Evolutionary conservation across 352 stramenopile species (phyloP), one percentile per base, ranked within the genome.

Genomic region (Thalassiosira hispida): DNA sequence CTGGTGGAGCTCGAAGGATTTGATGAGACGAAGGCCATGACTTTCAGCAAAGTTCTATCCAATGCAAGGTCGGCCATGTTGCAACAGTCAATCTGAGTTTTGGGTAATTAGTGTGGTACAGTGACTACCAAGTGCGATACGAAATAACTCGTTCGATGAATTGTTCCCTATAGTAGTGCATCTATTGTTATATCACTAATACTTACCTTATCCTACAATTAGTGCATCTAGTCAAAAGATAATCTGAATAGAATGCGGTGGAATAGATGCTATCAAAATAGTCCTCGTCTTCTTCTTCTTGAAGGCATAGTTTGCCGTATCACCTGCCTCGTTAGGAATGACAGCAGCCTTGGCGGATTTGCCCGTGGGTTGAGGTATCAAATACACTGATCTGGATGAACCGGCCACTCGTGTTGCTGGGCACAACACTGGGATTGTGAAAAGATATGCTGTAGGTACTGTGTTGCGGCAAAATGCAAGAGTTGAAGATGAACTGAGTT

Each of bases 361-460:
- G 42, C 77, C 74, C 52, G 81, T 80, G 16, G 68, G 8, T 73
- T 20, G 75, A 77, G 40, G 81, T 88, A 16, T 85, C 64, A 72
- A 94, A 94, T 35, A 83, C 86, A 29, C 84, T 86, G 42, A 86
- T 86, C 73, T 93, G 87, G 14, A 94, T 66, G 40, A 92, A 93
- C n/a, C 4, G 90, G 90, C 90, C 90, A 94, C 16, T 87, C 90
- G n/a, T n/a, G n/a, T n/a, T n/a, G n/a, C n/a, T n/a, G n/a, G n/a
- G n/a, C n/a, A n/a, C n/a, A n/a, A n/a, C n/a, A n/a, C n/a, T n/a
- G n/a, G n/a, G n/a, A n/a, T n/a, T n/a, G n/a, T n/a, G n/a, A n/a
- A n/a, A n/a, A n/a, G n/a, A n/a, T n/a, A n/a, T n/a, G n/a, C n/a
- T n/a, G n/a, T n/a, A n/a, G n/a, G n/a, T n/a, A n/a, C n/a, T n/a